phyloP scores from a whole-genome alignment of 192 early-diverging fungal species.

The Spizellomyces punctatus region DNA sequence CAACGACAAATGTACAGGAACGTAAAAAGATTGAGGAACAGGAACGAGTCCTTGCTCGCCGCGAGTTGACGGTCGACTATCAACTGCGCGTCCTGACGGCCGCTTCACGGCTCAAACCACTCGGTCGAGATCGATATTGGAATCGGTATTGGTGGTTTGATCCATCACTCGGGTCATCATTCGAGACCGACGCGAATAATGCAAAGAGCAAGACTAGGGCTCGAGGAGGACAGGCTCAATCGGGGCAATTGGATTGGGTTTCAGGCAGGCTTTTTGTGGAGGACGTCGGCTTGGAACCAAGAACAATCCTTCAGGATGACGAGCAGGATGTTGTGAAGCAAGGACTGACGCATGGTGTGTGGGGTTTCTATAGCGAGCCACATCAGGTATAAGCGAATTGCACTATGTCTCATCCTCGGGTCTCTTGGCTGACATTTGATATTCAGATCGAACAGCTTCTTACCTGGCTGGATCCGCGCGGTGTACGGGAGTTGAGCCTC shows the following conservation, averaged over 20 bases:
- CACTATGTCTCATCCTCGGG: not conserved
- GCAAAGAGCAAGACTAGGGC: slow-evolving; percentile 19
- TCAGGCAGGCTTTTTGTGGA: slow-evolving; percentile 54
- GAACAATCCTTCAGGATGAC: slow-evolving; percentile 29
- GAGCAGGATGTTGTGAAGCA: slow-evolving; percentile 46
- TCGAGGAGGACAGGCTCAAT: slow-evolving; percentile 10
- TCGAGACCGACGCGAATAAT: slow-evolving; percentile 23
- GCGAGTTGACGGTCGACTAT: slow-evolving; percentile 71
- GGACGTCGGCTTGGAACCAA: slow-evolving; percentile 38
- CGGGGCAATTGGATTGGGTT: slow-evolving; percentile 23
- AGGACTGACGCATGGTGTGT: slow-evolving; percentile 54
- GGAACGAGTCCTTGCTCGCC: slow-evolving; percentile 50
- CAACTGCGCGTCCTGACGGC: slow-evolving; percentile 63
- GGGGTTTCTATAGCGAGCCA: slow-evolving; percentile 16
- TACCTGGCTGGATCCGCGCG: slow-evolving; percentile 77
- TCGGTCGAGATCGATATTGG: slow-evolving; percentile 84
- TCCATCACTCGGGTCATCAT: slow-evolving; percentile 62
- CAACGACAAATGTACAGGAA: slow-evolving; percentile 8
- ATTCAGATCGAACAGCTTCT: slow-evolving; percentile 63
- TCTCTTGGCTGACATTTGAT: slow-evolving; percentile 5
- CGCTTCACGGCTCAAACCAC: slow-evolving; percentile 67
- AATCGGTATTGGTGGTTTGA: slow-evolving; percentile 94
- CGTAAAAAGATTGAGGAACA: slow-evolving; percentile 52
- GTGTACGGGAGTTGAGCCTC: slow-evolving; percentile 71
- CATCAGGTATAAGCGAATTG: slow-evolving; percentile 7